These are phyloP conservation scores for Candida albicans DNA, from an alignment of 1,139 yeast species.

Conservation along the genomic window DNA sequence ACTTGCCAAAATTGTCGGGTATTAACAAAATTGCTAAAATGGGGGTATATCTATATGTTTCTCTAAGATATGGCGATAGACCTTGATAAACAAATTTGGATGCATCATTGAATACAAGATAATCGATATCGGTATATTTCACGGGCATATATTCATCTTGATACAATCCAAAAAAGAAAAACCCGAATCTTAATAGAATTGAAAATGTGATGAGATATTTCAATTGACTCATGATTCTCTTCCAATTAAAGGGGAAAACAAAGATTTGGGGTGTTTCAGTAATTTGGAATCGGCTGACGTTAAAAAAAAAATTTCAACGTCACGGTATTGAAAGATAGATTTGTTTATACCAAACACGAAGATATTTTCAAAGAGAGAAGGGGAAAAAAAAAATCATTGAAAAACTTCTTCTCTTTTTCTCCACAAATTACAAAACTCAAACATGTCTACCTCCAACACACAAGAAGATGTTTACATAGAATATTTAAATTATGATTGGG, in stretches of 20 bases:
- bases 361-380: neutral
- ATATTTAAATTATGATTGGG: constrained; percentile 45
- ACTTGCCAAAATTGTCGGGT: constrained; percentile 54
- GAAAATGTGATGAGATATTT: constrained; percentile 21
- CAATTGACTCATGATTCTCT: constrained; percentile 6
- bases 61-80: constrained; percentile 74
- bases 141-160: constrained; percentile 82
- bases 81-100: constrained; percentile 66
- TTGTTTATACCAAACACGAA: too few relatives aligned
- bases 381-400: neutral
- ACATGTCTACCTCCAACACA: constrained; percentile 14
- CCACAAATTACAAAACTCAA: constrained; percentile 5
- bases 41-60: constrained; percentile 93
- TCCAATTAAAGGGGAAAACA: too few relatives aligned
- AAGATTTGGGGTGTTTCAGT: too few relatives aligned
- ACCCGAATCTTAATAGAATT: constrained; percentile 53
- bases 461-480: constrained; percentile 42
- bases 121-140: constrained; percentile 91
- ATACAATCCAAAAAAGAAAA: constrained; percentile 79
- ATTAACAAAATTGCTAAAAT: constrained; percentile 76
- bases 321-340: too few relatives aligned
- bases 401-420: neutral
- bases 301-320: too few relatives aligned
- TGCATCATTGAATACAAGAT: constrained; percentile 91
- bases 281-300: too few relatives aligned